phyloP scores from a whole-genome alignment of 345 rosid species.

The Sisymbrium irio region DNA sequence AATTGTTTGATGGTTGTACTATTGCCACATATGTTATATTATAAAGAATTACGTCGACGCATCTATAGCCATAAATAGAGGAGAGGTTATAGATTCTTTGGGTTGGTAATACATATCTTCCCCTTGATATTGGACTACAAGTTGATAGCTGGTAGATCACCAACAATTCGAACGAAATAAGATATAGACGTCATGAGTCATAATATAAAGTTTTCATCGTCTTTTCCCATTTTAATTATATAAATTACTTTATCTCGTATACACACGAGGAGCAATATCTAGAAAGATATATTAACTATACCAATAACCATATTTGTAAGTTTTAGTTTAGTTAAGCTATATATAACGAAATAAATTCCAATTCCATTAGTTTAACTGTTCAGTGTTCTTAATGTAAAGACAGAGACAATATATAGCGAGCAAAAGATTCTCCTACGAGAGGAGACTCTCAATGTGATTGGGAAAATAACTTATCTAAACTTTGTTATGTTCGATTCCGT shows the following conservation, averaged over 20 bases:
- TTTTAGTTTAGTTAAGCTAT: neutral
- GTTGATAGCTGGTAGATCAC: slow-evolving; percentile 25
- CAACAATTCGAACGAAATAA: slow-evolving; percentile 7
- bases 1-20: neutral
- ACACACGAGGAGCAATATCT: slow-evolving; percentile 1
- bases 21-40: neutral
- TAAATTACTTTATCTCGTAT: neutral
- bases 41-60: neutral
- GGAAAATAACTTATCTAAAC: too few species aligned
- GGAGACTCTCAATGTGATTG: too few species aligned
- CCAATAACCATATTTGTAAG: neutral
- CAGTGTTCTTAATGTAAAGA: neutral
- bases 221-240: neutral
- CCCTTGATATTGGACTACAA: neutral
- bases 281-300: neutral
- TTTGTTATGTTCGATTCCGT: neutral
- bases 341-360: neutral
- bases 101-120: neutral
- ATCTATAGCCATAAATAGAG: slow-evolving; percentile 10
- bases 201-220: neutral
- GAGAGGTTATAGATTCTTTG: slow-evolving; percentile 1
- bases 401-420: too few species aligned
- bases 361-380: neutral
- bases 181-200: slow-evolving; percentile 13
- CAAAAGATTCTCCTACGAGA: too few species aligned